These are phyloP conservation scores for Volvox reticuliferus DNA, from an alignment of 139 green algal genomes.

Conservation along the genomic window DNA sequence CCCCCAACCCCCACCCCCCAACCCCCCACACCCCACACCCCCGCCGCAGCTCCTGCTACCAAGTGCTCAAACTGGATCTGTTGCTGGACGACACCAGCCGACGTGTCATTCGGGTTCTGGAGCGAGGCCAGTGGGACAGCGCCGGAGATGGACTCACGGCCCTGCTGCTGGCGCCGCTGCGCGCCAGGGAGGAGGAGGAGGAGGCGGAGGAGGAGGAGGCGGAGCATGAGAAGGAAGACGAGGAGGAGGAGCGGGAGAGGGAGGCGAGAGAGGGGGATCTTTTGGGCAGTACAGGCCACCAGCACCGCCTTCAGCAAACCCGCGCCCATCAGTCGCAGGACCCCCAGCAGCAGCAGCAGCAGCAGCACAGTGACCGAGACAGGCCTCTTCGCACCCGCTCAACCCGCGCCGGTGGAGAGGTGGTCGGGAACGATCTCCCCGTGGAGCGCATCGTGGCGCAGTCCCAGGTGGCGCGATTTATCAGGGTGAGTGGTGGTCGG, in stretches of 20 bases:
- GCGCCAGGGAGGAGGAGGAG: background rate
- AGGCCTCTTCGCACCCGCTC: background rate
- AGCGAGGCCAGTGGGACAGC: constrained; percentile 48
- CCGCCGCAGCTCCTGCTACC: constrained; percentile 30
- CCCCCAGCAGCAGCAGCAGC: background rate
- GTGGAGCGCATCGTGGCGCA: constrained; percentile 33
- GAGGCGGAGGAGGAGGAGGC: background rate
- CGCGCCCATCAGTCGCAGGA: background rate
- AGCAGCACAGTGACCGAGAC: background rate
- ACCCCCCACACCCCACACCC: background rate
- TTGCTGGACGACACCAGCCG: constrained; percentile 32
- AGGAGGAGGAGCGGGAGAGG: background rate
- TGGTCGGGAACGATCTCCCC: constrained; percentile 35
- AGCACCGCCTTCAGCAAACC: no score
- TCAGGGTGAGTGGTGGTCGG: background rate
- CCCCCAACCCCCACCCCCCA: background rate
- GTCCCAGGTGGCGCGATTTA: constrained; percentile 34
- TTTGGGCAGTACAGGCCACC: background rate
- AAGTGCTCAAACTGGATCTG: constrained; percentile 46
- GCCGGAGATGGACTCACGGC: constrained; percentile 23
- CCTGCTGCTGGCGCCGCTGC: constrained; percentile 24
- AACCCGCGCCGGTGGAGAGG: background rate
- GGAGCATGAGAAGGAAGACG: background rate
- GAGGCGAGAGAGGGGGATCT: background rate
- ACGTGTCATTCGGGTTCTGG: constrained; percentile 3